phyloP scores from a whole-genome alignment of 2,329 filamentous ascomycete genomes.

The Botrytis squamosa region DNA sequence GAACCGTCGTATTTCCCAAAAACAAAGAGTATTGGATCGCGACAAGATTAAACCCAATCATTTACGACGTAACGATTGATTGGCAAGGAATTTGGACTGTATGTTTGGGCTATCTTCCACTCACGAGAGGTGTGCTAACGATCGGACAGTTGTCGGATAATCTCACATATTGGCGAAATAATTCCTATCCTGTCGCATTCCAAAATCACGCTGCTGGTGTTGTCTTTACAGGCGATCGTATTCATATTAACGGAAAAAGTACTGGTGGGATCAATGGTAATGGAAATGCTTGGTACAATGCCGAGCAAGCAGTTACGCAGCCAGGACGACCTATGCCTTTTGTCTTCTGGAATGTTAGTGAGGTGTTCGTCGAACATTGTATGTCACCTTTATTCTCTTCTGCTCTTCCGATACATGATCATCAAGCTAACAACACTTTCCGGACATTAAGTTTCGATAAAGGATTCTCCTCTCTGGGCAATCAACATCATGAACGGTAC shows the following conservation, averaged over 20 bases:
- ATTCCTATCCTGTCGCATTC: conserved; percentile 52
- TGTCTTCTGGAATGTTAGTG: conserved; percentile 57
- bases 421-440: neutral
- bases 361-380: conserved; percentile 52
- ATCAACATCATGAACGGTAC: conserved; percentile 59
- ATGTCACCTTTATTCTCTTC: conserved; percentile 15
- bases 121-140: neutral
- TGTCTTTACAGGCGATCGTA: conserved; percentile 49
- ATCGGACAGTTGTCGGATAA: conserved; percentile 46
- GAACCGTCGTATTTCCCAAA: conserved; percentile 51
- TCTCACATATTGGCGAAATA: conserved; percentile 54
- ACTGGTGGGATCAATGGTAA: conserved; percentile 56
- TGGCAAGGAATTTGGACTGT: conserved; percentile 54
- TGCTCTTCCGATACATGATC: neutral
- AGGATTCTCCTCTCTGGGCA: conserved; percentile 52
- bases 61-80: conserved; percentile 51
- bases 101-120: conserved; percentile 21
- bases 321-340: conserved; percentile 57
- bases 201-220: conserved; percentile 57
- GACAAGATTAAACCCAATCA: conserved; percentile 48
- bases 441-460: conserved; percentile 43
- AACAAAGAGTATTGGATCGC: conserved; percentile 52
- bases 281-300: conserved; percentile 54
- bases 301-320: conserved; percentile 47
- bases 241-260: conserved; percentile 51